phyloP scores from a whole-genome alignment of 345 rosid species.

The Eutrema yunnanense region DNA sequence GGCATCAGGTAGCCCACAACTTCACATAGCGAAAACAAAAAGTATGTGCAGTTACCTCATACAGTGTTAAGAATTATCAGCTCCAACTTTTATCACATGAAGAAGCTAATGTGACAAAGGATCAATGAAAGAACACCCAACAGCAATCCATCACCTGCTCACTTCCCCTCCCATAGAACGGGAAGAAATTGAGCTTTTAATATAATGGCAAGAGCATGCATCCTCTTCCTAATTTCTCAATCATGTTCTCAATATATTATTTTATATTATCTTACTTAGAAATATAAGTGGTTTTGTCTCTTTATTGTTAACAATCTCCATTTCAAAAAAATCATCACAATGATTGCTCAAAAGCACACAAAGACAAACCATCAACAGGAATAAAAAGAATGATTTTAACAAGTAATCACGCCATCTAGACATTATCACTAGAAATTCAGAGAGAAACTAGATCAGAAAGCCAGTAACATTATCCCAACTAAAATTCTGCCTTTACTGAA shows the following conservation, averaged over 20 bases:
- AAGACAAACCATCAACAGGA: not conserved
- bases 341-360: not conserved
- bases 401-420: not conserved
- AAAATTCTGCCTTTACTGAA: not conserved
- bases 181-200: constrained; percentile 43
- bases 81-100: constrained; percentile 95
- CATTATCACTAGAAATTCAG: not conserved
- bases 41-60: constrained; percentile 92
- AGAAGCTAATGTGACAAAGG: constrained; percentile 83
- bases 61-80: constrained; percentile 69
- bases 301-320: not conserved
- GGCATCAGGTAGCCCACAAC: constrained; percentile 36
- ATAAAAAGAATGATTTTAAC: not conserved
- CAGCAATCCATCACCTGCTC: constrained; percentile 75
- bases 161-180: constrained; percentile 50
- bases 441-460: not conserved
- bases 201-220: constrained; percentile 31
- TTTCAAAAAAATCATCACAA: constrained; percentile 9
- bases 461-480: not conserved
- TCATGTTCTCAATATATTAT: constrained; percentile 9
- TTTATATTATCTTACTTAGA: not conserved
- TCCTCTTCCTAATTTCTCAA: constrained; percentile 35
- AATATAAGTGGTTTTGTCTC: not conserved
- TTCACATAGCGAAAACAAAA: constrained; percentile 32
- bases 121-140: constrained; percentile 74